These are phyloP conservation scores for Petunia secreta DNA, from an alignment of 257 asterid genomes.

Conservation along the genomic window DNA sequence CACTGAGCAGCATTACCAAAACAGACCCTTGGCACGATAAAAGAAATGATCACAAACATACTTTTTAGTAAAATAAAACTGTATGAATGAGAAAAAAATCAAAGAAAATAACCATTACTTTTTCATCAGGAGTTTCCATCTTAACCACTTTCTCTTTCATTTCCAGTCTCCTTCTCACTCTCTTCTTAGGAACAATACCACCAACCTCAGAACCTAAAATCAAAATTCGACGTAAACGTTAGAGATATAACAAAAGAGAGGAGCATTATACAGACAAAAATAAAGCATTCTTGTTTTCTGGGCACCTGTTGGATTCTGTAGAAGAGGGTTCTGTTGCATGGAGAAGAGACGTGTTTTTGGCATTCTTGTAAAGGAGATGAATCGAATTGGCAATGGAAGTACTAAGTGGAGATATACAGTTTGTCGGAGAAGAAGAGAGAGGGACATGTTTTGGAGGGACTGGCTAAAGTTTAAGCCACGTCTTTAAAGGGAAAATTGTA, in stretches of 20 bases:
- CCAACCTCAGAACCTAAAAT: conserved; percentile 12
- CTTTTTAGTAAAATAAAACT: not conserved
- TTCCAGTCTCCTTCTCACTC: not conserved
- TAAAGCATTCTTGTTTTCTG: not conserved
- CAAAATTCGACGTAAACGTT: not conserved
- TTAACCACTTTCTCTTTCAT: not conserved
- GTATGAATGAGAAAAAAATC: not conserved
- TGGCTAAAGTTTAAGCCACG: conserved; percentile 6
- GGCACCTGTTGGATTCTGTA: not conserved
- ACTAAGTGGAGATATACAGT: not conserved
- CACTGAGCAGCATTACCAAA: not conserved
- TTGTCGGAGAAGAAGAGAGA: conserved; percentile 17
- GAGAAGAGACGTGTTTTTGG: not conserved
- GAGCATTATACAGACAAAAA: not conserved
- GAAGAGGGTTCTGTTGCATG: too few relatives aligned
- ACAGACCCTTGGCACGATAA: not conserved
- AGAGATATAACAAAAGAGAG: not conserved
- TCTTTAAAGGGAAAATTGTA: not conserved
- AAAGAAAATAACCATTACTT: not conserved
- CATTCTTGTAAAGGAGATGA: not conserved
- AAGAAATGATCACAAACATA: not conserved
- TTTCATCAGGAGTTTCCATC: not conserved
- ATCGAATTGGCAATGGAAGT: conserved; percentile 7
- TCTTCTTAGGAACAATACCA: not conserved
- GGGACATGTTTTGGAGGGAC: conserved; percentile 19